Evolutionary conservation across 2,329 filamentous ascomycete species (phyloP).

Genomic region (Pyrenochaeta sp.): DNA sequence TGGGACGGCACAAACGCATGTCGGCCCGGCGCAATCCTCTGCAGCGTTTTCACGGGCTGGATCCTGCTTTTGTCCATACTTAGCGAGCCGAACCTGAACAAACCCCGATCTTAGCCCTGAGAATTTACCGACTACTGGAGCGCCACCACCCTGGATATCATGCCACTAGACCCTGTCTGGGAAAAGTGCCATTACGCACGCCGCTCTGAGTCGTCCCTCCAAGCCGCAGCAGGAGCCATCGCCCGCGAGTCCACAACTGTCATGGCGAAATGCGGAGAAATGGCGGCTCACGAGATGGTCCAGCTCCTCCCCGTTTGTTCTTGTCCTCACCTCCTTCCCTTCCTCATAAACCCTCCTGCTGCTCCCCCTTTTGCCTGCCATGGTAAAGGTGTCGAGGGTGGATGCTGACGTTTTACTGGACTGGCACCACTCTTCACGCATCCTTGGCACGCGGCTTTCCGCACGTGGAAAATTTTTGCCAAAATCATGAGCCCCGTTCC

Average conservation of each 20-base stretch:
- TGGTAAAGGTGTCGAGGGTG: slow-evolving; percentile 26
- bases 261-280: slow-evolving; percentile 43
- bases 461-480: slow-evolving; percentile 23
- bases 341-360: slow-evolving; percentile 8
- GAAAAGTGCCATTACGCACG: slow-evolving; percentile 24
- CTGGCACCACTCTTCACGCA: slow-evolving; percentile 33
- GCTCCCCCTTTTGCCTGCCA: slow-evolving; percentile 20
- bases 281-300: slow-evolving; percentile 30
- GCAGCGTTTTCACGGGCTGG: not conserved
- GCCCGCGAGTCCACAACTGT: slow-evolving; percentile 29
- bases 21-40: not conserved
- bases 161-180: slow-evolving; percentile 21
- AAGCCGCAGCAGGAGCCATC: slow-evolving; percentile 22
- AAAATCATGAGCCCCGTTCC: slow-evolving; percentile 30
- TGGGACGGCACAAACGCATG: not conserved
- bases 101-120: slow-evolving; percentile 4
- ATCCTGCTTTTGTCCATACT: slow-evolving; percentile 11
- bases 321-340: slow-evolving; percentile 6
- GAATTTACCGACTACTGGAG: slow-evolving; percentile 15
- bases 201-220: slow-evolving; percentile 27
- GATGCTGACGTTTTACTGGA: slow-evolving; percentile 18
- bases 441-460: slow-evolving; percentile 24
- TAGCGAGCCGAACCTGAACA: slow-evolving; percentile 16
- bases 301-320: slow-evolving; percentile 18
- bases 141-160: slow-evolving; percentile 20